Evolutionary conservation across 164 flowering plant species (phyloP).

Genomic region (Santalum album): DNA sequence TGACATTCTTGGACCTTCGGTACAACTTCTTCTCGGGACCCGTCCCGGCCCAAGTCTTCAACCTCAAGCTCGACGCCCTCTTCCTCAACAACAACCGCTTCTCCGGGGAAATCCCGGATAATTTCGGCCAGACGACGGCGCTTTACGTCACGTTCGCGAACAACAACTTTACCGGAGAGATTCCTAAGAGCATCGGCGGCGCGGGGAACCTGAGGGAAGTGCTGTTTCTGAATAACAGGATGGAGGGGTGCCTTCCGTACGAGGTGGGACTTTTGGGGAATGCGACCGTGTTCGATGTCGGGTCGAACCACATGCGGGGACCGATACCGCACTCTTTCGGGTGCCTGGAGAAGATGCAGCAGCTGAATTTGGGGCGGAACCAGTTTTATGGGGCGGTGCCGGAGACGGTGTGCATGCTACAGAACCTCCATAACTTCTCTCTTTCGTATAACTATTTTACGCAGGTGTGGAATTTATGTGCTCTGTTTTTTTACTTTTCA

Average conservation of each 20-base stretch:
- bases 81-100: constrained; percentile 19
- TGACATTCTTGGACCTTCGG: constrained; percentile 44
- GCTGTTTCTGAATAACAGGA: constrained; percentile 32
- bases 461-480: no score
- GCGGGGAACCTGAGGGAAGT: constrained; percentile 20
- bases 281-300: constrained; percentile 30
- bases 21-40: constrained; percentile 44
- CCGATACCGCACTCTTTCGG: constrained; percentile 38
- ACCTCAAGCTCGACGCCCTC: constrained; percentile 28
- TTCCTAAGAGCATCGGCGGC: constrained; percentile 29
- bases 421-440: constrained; percentile 18
- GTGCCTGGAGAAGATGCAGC: constrained; percentile 28
- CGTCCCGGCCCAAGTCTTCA: constrained; percentile 41
- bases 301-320: constrained; percentile 27
- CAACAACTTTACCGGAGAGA: constrained; percentile 32
- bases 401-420: constrained; percentile 24
- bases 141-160: constrained; percentile 34
- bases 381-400: constrained; percentile 27
- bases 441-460: constrained; percentile 31
- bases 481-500: no score
- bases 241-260: constrained; percentile 38
- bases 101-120: constrained; percentile 17
- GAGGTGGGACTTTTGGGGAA: constrained; percentile 25
- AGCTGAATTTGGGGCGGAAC: constrained; percentile 30
- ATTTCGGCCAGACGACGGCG: constrained; percentile 24